Conservation (phyloP, 768 basidiomycete genomes). For the Cystofilobasidium macerans region DNA sequence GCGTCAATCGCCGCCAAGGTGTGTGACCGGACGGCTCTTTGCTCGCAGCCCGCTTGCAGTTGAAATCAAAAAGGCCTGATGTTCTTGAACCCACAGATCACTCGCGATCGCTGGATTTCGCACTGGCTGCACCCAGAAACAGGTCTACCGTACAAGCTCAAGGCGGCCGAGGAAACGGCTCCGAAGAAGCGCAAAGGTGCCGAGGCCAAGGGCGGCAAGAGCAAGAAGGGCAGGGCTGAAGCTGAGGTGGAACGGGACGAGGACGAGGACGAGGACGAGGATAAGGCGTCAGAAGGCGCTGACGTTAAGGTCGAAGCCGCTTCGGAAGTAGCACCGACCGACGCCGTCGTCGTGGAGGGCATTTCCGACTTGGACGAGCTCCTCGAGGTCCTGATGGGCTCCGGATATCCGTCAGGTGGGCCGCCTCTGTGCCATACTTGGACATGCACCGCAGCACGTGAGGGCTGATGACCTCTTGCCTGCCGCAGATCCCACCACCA, state of each 20-base stretch:
- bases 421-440: slow-evolving; percentile 38
- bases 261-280: slow-evolving; percentile 27
- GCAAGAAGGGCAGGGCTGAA: slow-evolving; percentile 27
- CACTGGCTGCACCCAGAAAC: slow-evolving; percentile 26
- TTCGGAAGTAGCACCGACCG: slow-evolving; percentile 23
- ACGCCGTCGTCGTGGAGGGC: slow-evolving; percentile 21
- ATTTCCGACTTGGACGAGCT: slow-evolving; percentile 21
- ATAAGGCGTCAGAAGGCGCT: slow-evolving; percentile 24
- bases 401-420: slow-evolving; percentile 23
- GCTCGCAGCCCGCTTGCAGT: too few species aligned
- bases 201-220: slow-evolving; percentile 23
- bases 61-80: too few species aligned
- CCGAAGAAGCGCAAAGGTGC: slow-evolving; percentile 17
- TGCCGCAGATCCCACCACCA: slow-evolving; percentile 74
- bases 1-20: slow-evolving; percentile 98
- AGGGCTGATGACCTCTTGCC: neutral
- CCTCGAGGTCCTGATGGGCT: slow-evolving; percentile 19
- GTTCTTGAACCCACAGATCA: slow-evolving; percentile 21
- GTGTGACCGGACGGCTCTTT: too few species aligned
- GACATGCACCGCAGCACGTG: neutral
- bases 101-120: slow-evolving; percentile 23
- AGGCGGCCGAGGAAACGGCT: neutral
- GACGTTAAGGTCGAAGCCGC: slow-evolving; percentile 28
- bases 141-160: slow-evolving; percentile 7
- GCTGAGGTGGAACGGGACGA: slow-evolving; percentile 25